Percentiles rank a stretch among this genome's conserved stretches.
phyloP scores from a whole-genome alignment of 305 asterid genomes.

The Fraxinus ornus region DNA sequence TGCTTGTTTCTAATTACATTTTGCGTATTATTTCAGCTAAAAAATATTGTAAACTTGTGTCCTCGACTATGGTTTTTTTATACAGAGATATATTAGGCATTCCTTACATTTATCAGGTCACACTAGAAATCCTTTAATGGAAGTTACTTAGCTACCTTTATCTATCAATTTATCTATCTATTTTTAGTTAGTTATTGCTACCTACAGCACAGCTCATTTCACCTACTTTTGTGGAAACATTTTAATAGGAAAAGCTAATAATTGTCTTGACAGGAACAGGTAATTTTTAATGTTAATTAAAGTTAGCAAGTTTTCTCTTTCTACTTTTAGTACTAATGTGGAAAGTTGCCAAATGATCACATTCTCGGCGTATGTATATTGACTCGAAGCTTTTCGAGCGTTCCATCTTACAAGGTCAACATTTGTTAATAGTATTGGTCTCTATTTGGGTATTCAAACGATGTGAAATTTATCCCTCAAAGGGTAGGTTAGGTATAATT shows the following conservation, averaged over 20 bases:
- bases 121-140: neutral
- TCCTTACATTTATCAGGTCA: neutral
- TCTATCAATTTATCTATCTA: neutral
- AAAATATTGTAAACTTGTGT: neutral
- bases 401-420: neutral
- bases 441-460: neutral
- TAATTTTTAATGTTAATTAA: neutral
- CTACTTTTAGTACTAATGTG: neutral
- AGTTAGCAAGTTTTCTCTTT: neutral
- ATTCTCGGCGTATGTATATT: neutral
- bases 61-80: neutral
- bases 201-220: neutral
- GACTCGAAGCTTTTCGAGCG: neutral
- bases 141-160: slow-evolving; percentile 10
- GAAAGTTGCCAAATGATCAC: neutral
- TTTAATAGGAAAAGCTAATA: neutral
- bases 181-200: neutral
- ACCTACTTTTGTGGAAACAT: slow-evolving; percentile 2
- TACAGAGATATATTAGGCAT: neutral
- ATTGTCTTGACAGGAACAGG: neutral
- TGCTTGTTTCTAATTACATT: neutral
- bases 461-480: neutral
- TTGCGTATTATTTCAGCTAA: neutral
- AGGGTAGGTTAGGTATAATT: neutral
- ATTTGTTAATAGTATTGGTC: neutral